Base-by-base conservation (phyloP, 2,329 filamentous ascomycete species). In the Diplodia scrobiculata region DNA sequence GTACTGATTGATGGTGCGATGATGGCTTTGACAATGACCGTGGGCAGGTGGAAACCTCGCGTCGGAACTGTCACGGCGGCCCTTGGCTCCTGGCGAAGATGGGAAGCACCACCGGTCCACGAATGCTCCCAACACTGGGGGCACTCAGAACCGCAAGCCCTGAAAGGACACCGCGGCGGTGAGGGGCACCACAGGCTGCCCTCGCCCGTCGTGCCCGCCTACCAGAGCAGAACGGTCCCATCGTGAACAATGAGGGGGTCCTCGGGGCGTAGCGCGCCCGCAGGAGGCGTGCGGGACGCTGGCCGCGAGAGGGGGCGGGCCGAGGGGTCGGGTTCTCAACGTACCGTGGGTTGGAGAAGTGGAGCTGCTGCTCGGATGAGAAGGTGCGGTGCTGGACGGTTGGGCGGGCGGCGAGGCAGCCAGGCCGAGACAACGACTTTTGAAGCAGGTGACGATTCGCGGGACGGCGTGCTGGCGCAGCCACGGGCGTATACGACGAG, bases 401-500 rank as follows among this genome's bases (percentile, higher is more conserved):
- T 54, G 58, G 58, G 50, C n/a, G 45, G 47, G 21, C 36, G 21
- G 32, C 36, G 21, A 17, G 25, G 54, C 36, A 21, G 10, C 29
- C 52, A 47, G 21, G 32, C 36, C 54, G 64, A 66, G 25, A 34
- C 48, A 55, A 55, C 48, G 53, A 60, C 53, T 66, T 66, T 66
- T 62, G 65, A 66, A 54, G 54, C 47, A 38, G 64, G 14, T 34
- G 55, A 62, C 53, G 47, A 59, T 45, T 58, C 48, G 55, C 45
- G 53, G 53, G 63, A 27, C 38, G 27, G 38, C 32, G 48, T 45
- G 52, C 27, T 38, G 34, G 55, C 48, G 27, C 51, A 63, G 65
- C 65, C 65, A 66, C 55, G 58, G 65, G 65, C 45, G 52, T 67
- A 66, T 69, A 70, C 59, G 62, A 68, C 58, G 66, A 59, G 48